Evolutionary conservation across 176 grass and related monocot species (phyloP).

Genomic region (Eleusine coracana): DNA sequence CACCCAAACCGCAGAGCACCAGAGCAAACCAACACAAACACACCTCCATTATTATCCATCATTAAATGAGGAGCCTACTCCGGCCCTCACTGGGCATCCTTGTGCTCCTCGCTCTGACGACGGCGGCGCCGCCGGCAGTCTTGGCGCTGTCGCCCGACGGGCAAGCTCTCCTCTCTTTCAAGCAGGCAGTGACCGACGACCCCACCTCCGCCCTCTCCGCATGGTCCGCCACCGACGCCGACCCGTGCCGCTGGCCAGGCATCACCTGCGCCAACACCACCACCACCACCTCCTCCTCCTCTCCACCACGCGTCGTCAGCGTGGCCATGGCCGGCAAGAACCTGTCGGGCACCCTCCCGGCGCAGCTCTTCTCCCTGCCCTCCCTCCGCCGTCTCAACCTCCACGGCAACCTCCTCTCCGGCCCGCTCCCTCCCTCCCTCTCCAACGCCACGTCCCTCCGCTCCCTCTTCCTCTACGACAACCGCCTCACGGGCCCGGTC

Average conservation of each 20-base stretch:
- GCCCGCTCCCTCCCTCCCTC: slow-evolving; percentile 46
- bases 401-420: slow-evolving; percentile 65
- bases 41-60: too few species aligned
- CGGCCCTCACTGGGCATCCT: background rate
- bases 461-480: slow-evolving; percentile 81
- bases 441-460: slow-evolving; percentile 74
- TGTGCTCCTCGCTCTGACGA: background rate
- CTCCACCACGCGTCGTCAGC: slow-evolving; percentile 58
- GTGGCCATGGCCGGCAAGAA: slow-evolving; percentile 72
- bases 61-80: slow-evolving; percentile 45
- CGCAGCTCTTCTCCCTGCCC: slow-evolving; percentile 56
- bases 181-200: slow-evolving; percentile 74
- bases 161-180: slow-evolving; percentile 65
- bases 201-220: slow-evolving; percentile 51
- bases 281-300: background rate
- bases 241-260: slow-evolving; percentile 71
- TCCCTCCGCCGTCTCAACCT: slow-evolving; percentile 83
- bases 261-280: slow-evolving; percentile 69
- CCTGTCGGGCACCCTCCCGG: slow-evolving; percentile 61
- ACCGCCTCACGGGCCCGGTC: slow-evolving; percentile 54
- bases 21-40: too few species aligned
- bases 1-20: background rate
- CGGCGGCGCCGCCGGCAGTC: background rate
- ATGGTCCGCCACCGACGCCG: slow-evolving; percentile 52
- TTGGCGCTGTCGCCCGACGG: slow-evolving; percentile 72